Conservation (phyloP, 1,284 basidiomycete species). For the Austroboletus niveus region DNA sequence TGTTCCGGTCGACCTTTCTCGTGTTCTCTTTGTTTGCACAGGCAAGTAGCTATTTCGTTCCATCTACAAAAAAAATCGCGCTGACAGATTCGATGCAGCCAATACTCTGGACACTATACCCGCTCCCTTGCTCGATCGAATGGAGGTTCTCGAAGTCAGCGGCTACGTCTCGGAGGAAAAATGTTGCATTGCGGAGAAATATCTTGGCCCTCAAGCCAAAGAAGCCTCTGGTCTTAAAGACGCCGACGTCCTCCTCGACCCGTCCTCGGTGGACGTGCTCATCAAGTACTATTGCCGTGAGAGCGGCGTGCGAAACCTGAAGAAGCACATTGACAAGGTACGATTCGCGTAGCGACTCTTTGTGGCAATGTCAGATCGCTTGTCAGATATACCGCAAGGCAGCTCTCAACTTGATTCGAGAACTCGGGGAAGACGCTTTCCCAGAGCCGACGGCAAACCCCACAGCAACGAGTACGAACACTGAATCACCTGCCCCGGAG, state of each 20-base stretch:
- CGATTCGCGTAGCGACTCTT: slow-evolving; percentile 1
- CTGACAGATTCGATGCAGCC: slow-evolving; percentile 38
- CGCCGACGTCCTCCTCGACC: slow-evolving; percentile 77
- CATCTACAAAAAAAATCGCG: neutral
- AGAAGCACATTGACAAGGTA: slow-evolving; percentile 96
- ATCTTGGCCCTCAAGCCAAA: slow-evolving; percentile 93
- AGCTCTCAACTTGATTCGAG: slow-evolving; percentile 88
- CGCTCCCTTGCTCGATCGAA: slow-evolving; percentile 92
- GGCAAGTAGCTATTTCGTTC: slow-evolving; percentile 35
- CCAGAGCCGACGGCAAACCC: slow-evolving; percentile 56
- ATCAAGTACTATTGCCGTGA: slow-evolving; percentile 98
- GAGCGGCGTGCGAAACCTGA: slow-evolving; percentile 91
- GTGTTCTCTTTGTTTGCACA: slow-evolving; percentile 97
- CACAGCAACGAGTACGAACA: slow-evolving; percentile 14
- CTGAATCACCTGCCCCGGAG: slow-evolving; percentile 34
- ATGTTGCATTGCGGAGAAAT: slow-evolving; percentile 86
- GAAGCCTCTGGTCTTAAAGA: slow-evolving; percentile 85
- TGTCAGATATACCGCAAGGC: slow-evolving; percentile 94
- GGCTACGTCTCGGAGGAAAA: slow-evolving; percentile 99
- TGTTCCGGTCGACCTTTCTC: slow-evolving; percentile 94
- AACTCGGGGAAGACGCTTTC: slow-evolving; percentile 86
- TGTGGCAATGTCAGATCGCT: neutral
- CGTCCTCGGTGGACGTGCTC: slow-evolving; percentile 81
- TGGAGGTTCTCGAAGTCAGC: slow-evolving; percentile 96
- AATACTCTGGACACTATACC: slow-evolving; percentile 96